Evolutionary conservation across 1,284 basidiomycete genomes (phyloP).

Genomic region (Cryptococcus wingfieldii): DNA sequence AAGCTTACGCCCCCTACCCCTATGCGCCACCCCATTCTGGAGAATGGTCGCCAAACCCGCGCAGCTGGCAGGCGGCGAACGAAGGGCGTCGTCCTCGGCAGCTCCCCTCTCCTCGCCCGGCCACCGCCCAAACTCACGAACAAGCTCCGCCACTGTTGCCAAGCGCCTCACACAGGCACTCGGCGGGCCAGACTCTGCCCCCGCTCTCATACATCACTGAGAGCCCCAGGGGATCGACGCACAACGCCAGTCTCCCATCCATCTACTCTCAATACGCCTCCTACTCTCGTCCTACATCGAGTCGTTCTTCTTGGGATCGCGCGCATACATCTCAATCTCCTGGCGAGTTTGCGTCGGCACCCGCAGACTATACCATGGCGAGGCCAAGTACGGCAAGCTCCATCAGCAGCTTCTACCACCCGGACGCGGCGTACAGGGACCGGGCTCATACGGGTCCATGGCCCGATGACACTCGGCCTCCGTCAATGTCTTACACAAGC

Average conservation of each 20-base stretch:
- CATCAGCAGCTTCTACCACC: slow-evolving; percentile 3
- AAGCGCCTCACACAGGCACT: neutral
- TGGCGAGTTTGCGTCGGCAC: slow-evolving; percentile 2
- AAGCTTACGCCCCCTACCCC: slow-evolving; percentile 3
- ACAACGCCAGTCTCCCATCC: too few relatives aligned
- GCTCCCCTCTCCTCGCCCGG: slow-evolving; percentile 9
- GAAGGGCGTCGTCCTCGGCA: neutral
- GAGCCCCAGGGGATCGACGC: neutral
- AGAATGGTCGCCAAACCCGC: slow-evolving; percentile 5
- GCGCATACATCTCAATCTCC: slow-evolving; percentile 7
- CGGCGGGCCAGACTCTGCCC: slow-evolving; percentile 7
- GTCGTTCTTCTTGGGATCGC: slow-evolving; percentile 7
- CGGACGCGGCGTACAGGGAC: slow-evolving; percentile 1
- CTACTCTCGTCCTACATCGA: slow-evolving; percentile 1
- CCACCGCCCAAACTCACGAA: slow-evolving; percentile 11
- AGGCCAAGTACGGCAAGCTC: slow-evolving; percentile 11
- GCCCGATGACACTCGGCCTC: slow-evolving; percentile 6
- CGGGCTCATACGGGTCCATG: neutral
- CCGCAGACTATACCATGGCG: slow-evolving; percentile 15
- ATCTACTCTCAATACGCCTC: too few relatives aligned
- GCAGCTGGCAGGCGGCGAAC: slow-evolving; percentile 1
- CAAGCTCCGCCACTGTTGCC: slow-evolving; percentile 5
- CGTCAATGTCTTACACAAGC: slow-evolving; percentile 1
- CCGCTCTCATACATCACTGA: slow-evolving; percentile 16
- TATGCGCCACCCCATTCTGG: slow-evolving; percentile 4